Base-by-base conservation (phyloP, 2,329 filamentous ascomycete species). In the Fusarium beomiforme region DNA sequence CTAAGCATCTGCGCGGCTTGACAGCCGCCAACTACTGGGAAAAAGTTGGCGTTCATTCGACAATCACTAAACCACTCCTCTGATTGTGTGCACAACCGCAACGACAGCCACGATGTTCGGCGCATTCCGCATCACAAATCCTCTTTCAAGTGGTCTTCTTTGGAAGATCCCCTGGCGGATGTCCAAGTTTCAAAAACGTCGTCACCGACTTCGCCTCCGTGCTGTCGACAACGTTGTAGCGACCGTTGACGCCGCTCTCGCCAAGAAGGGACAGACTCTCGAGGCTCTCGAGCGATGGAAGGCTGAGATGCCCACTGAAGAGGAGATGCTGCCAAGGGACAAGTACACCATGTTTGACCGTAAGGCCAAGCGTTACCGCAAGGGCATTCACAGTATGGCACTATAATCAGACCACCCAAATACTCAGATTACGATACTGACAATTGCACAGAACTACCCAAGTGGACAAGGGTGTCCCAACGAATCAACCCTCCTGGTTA, bases 131-230 rank as follows among this genome's bases (percentile, higher is more conserved):
- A 86, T 92, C 75, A 94, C 93, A 46, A 92, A 90, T 72, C 85
- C 92, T 64, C 86, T 97, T 26, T 91, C 90, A 60, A 89, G 93
- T 70, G 94, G 94, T 82, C 90, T 97, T 59, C 86, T 97, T 75
- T 97, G 94, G 96, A 99, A 99, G 90, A 94, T 92, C 77, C 96
- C 96, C 75, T 99, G 95, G 95, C 92, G 96, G 69, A 90, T 99
- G 79, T 99, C 96, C 64, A 87, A 89, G 74, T 94, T 93, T 80
- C 95, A 97, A 83, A 98, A 98, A 83, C 89, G 90, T 72, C 92
- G 95, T 59, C 95, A 98, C 78, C 90, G 95, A 71, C 87, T 91
- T 81, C 92, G 95, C 49, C 87, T 98, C 70, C 91, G 93, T 70
- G 90, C 91, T 58, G 95, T 99, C 71, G 96, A 99, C 83, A 87